Evolutionary conservation across 1,284 basidiomycete species (phyloP), one percentile per base, ranked within the genome.

Genomic region (Trichosporon sp.): DNA sequence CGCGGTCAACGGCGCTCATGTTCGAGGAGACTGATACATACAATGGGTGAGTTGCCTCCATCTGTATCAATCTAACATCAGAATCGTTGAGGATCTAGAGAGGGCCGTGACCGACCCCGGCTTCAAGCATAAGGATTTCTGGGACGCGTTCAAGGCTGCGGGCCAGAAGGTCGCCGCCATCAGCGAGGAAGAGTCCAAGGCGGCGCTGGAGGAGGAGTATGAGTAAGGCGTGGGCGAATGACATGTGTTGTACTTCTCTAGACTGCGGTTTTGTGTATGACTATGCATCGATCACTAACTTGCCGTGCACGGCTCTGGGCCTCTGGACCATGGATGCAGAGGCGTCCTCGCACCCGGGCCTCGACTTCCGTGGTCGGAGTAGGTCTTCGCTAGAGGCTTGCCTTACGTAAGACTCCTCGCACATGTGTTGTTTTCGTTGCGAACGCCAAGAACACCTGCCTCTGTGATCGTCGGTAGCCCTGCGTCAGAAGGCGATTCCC

Each of bases 1-100:
- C 94, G 82, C 86, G 92, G 74, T 84, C 86, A 68, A 87, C 88
- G 2, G 89, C 88, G 21, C 80, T 92, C 68, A 86, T 70, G 35
- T 81, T 79, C 68, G 82, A 83, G 63, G 81, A 83, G 68, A 75
- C 75, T 8, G 81, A 82, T 67, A 80, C 80, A 56, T 83, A 82
- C 70, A 83, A 83, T 64, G 75, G 70, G 77, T 83, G 42, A 67
- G 78, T 68, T 35, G 15, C 35, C 9, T 13, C 25, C 21, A 11
- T 7, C 11, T n/a, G 27, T 1, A 8, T 13, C 13, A 3, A 15
- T 18, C 29, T 66, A 25, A 70, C 64, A 7, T 31, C 42, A 82
- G 80, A 6, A 76, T 73, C 66, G 31, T 81, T 4, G 73, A 77
- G 3, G 73, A 76, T 8, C 72, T 83, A 51, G 76, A 81, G 63